Conservation (phyloP, 2,329 filamentous ascomycete species). For the Fusarium multiceps region DNA sequence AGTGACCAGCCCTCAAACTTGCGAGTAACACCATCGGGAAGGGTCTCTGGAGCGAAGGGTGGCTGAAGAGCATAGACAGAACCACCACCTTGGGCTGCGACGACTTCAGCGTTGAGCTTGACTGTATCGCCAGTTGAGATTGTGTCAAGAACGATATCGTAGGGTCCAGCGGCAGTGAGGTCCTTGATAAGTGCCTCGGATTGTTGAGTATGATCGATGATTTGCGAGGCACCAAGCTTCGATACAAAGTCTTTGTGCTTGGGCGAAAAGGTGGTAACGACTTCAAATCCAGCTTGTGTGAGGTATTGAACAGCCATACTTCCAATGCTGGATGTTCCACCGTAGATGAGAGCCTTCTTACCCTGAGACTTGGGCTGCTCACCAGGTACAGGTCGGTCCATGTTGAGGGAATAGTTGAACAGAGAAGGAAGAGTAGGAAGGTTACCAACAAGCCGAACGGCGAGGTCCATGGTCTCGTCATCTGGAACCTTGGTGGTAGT, state of each 20-base stretch:
- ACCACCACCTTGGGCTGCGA: conserved; percentile 25
- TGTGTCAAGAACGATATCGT: conserved; percentile 26
- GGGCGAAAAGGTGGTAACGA: conserved; percentile 35
- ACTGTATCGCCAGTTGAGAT: conserved; percentile 31
- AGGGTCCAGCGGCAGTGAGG: conserved; percentile 18
- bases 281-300: conserved; percentile 32
- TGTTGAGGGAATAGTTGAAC: conserved; percentile 27
- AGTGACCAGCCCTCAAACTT: conserved; percentile 38
- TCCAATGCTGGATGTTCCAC: conserved; percentile 34
- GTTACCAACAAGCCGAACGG: conserved; percentile 34
- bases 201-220: conserved; percentile 22
- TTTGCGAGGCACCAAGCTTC: conserved; percentile 13
- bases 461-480: conserved; percentile 18
- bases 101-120: conserved; percentile 25
- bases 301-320: conserved; percentile 34
- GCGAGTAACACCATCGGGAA: conserved; percentile 26
- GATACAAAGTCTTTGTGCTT: conserved; percentile 29
- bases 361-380: conserved; percentile 3
- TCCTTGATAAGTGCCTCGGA: conserved; percentile 4
- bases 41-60: conserved; percentile 21
- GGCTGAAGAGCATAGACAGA: conserved; percentile 34
- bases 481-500: conserved; percentile 29
- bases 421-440: conserved; percentile 31
- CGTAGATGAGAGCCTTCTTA: conserved; percentile 30
- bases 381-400: conserved; percentile 20